phyloP scores from a whole-genome alignment of 208 protist species.

The Leishmania tropica region DNA sequence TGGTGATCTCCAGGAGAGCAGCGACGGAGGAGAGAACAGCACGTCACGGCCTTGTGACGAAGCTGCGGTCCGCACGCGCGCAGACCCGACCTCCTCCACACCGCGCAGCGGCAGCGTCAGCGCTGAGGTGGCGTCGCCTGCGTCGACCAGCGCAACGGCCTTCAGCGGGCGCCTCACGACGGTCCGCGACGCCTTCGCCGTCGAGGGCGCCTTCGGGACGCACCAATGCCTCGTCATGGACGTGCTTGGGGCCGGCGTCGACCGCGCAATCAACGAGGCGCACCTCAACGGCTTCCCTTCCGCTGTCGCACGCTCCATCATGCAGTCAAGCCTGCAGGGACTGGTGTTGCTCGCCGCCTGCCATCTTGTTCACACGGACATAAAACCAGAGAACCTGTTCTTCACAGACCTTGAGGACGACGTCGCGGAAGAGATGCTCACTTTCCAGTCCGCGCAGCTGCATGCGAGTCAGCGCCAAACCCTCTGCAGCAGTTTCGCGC shows the following conservation, averaged over 20 bases:
- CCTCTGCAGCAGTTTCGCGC: conserved; percentile 23
- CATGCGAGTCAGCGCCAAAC: conserved; percentile 10
- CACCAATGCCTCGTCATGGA: conserved; percentile 96
- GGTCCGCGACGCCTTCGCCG: conserved; percentile 55
- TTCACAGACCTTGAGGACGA: conserved; percentile 46
- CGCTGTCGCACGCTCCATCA: conserved; percentile 70
- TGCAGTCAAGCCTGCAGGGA: conserved; percentile 45
- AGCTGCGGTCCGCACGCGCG: background rate
- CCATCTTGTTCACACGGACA: conserved; percentile 94
- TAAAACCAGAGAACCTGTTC: conserved; percentile 95
- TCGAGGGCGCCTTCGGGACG: conserved; percentile 54
- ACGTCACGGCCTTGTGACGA: background rate
- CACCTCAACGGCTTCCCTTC: conserved; percentile 91
- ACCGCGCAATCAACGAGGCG: conserved; percentile 89
- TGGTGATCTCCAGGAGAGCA: background rate
- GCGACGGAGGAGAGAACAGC: background rate
- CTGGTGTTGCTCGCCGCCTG: conserved; percentile 91
- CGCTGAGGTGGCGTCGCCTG: background rate
- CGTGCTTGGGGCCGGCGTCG: conserved; percentile 92
- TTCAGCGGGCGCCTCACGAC: conserved; percentile 25
- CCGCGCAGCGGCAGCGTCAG: background rate
- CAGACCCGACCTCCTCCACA: background rate
- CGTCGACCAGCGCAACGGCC: background rate
- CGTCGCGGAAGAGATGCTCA: conserved; percentile 35
- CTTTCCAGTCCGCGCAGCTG: conserved; percentile 33